These are phyloP conservation scores for Sideroxylon spinosum DNA, from an alignment of 179 eudicot genomes.

Conservation along the genomic window DNA sequence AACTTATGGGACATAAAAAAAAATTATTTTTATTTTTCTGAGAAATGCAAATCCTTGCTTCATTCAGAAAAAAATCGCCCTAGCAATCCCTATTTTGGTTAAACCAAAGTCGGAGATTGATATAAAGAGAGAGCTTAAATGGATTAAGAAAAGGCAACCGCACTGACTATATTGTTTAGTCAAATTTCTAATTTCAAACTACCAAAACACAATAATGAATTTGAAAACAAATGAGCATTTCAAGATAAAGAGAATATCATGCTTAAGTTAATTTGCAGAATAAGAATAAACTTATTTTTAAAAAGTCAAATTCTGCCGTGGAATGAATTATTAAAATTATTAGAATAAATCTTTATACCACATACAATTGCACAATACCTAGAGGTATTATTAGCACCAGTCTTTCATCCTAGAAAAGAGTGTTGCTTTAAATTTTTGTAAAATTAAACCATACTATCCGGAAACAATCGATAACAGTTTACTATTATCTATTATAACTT, in stretches of 20 bases:
- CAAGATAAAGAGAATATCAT: too few species aligned
- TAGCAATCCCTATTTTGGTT: neutral
- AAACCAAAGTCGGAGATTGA: neutral
- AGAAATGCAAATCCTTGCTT: too few species aligned
- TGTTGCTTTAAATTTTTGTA: neutral
- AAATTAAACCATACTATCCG: neutral
- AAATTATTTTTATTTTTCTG: neutral
- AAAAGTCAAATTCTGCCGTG: neutral
- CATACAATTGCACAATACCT: neutral
- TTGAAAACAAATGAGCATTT: neutral
- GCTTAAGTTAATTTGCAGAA: neutral
- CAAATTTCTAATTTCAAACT: neutral
- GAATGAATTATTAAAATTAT: neutral
- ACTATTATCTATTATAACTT: neutral
- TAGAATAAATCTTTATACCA: neutral
- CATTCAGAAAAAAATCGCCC: neutral
- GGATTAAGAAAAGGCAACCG: neutral
- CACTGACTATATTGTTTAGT: neutral
- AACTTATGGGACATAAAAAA: neutral
- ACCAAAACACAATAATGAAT: neutral
- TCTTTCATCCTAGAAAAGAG: slow-evolving; percentile 3
- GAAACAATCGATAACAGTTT: neutral
- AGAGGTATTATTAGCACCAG: neutral
- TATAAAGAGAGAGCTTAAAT: neutral
- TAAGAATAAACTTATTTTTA: neutral